phyloP scores from a whole-genome alignment of 257 asterid genomes.

The Fraxinus pennsylvanica region DNA sequence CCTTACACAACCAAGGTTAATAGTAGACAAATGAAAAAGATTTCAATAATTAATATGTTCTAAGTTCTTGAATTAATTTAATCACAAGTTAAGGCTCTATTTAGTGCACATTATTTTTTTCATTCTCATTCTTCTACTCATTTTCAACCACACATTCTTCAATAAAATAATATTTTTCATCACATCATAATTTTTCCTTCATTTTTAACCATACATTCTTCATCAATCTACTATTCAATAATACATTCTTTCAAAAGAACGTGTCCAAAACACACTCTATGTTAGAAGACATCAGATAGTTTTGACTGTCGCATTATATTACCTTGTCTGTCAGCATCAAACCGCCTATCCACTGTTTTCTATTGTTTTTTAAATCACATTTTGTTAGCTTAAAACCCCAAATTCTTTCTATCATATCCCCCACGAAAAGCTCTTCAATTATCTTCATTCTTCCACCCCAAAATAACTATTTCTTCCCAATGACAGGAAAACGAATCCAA shows the following conservation, averaged over 20 bases:
- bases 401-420: neutral
- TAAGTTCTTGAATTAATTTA: neutral
- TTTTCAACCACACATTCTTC: no score
- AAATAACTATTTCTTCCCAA: conserved; percentile 12
- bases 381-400: conserved; percentile 26
- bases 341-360: conserved; percentile 47
- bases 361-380: conserved; percentile 16
- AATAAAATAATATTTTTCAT: no score
- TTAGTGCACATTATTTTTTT: no score
- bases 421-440: neutral
- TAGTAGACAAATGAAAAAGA: neutral
- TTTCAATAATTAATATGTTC: neutral
- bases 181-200: no score
- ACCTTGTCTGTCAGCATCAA: conserved; percentile 34
- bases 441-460: neutral
- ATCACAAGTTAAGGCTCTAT: neutral
- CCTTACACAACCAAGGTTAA: neutral
- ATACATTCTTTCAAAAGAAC: no score
- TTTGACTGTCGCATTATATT: neutral
- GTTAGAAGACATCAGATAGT: neutral
- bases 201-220: no score
- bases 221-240: no score
- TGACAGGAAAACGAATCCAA: conserved; percentile 40
- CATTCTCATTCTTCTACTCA: no score
- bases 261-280: neutral